Base-by-base conservation (phyloP, 371 early-diverging fungal species). In the Lichtheimia ornata region DNA sequence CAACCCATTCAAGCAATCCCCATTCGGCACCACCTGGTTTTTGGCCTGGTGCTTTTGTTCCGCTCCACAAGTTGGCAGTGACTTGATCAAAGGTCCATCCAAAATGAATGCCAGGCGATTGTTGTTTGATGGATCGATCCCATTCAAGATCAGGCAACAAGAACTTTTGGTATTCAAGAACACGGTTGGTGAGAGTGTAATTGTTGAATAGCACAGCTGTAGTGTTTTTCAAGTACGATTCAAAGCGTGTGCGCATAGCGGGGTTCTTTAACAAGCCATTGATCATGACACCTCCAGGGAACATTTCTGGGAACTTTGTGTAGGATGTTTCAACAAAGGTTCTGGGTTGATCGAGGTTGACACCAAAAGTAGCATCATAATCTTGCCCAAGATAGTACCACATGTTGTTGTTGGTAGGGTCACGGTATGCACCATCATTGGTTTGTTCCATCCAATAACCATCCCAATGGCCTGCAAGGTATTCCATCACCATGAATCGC, bases 401-500 rank as follows among this genome's bases (percentile, higher is more conserved):
- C 20, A 52, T 67, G 58, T 67, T 73, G 64, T 76, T 71, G 9
- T 4, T 79, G 60, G 13, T 65, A 54, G 14, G 64, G 22, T 70
- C 60, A 43, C 77, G 74, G 67, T 81, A 84, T 13, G 82, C 79
- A 66, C 80, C 85, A 56, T 76, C 74, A 67, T 84, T 84, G 60
- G 81, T 78, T 63, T 81, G 83, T 25, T 28, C 51, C 72, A 75
- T 75, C 85, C 85, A 84, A 73, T 84, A 84, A 40, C 77, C 83
- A 58, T 84, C 85, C 85, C 85, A 84, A 50, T 77, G 61, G n/a
- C 71, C 85, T 47, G 76, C 63, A 30, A 83, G 70, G 69, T 83
- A 84, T 64, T 84, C 85, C 62, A 83, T 60, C 27, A 84, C 85
- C 83, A 84, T 83, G 71, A 80, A 81, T 20, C 85, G 80, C 30